phyloP scores from a whole-genome alignment of 2,329 filamentous ascomycete species.

The Sporothrix mexicana region DNA sequence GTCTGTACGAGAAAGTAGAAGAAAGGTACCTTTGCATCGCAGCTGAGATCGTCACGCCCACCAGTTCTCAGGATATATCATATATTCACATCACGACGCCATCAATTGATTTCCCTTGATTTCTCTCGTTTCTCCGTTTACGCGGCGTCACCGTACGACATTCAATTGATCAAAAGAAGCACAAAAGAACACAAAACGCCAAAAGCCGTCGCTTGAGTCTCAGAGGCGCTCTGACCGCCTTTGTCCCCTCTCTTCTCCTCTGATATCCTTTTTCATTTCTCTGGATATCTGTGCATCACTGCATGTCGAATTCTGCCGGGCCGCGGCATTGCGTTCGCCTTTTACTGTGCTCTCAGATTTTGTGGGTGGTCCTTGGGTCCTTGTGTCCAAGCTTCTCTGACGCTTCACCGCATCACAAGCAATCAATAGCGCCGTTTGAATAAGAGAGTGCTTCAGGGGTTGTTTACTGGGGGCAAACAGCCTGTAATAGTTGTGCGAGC shows the following conservation, averaged over 20 bases:
- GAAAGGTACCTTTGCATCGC: too few species aligned
- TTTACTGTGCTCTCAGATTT: too few species aligned
- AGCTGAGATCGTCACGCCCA: too few species aligned
- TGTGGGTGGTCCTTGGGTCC: too few species aligned
- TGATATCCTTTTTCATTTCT: neutral
- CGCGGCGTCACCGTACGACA: slow-evolving; percentile 1
- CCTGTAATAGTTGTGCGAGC: neutral
- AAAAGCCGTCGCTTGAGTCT: neutral
- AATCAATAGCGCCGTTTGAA: slow-evolving; percentile 19
- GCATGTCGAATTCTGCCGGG: neutral
- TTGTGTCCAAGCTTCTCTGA: neutral
- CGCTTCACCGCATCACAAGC: slow-evolving; percentile 24
- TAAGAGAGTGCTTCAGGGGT: neutral
- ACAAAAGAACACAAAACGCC: neutral
- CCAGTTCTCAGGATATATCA: too few species aligned
- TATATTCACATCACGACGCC: neutral
- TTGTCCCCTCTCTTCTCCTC: slow-evolving; percentile 8
- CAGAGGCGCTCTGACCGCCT: slow-evolving; percentile 16
- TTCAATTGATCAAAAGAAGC: neutral
- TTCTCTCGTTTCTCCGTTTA: slow-evolving; percentile 19
- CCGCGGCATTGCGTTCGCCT: too few species aligned
- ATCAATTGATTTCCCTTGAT: neutral
- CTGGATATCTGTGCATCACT: neutral
- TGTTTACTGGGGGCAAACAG: neutral
- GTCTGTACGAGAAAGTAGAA: neutral